Conservation (phyloP, 805 yeast genomes). For the Saturnispora bothae region DNA sequence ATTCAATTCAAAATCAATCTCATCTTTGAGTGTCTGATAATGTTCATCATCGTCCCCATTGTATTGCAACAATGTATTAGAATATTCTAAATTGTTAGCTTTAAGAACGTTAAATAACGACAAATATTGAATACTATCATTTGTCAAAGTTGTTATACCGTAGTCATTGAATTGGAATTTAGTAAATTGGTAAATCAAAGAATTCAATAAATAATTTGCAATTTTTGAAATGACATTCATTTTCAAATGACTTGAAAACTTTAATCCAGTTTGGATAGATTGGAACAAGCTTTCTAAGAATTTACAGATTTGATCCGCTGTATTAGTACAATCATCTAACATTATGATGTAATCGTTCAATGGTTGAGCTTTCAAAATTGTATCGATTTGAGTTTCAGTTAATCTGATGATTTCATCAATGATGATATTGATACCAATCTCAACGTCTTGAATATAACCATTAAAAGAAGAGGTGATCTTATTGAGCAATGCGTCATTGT, state of each 20-base stretch:
- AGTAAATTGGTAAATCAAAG: slow-evolving; percentile 61
- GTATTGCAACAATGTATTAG: background rate
- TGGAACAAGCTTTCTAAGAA: slow-evolving; percentile 34
- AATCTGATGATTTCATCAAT: slow-evolving; percentile 47
- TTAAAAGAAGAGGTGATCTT: slow-evolving; percentile 18
- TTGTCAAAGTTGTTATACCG: slow-evolving; percentile 76
- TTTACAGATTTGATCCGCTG: slow-evolving; percentile 53
- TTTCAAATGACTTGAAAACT: slow-evolving; percentile 17
- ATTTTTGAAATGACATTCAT: slow-evolving; percentile 17
- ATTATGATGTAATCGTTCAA: slow-evolving; percentile 48
- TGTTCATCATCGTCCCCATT: slow-evolving; percentile 2
- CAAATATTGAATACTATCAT: slow-evolving; percentile 73
- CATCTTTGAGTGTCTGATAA: slow-evolving; percentile 1
- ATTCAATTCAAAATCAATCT: slow-evolving; percentile 34
- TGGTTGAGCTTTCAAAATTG: slow-evolving; percentile 47
- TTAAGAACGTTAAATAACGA: slow-evolving; percentile 19
- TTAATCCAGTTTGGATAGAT: slow-evolving; percentile 25
- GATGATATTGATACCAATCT: slow-evolving; percentile 54
- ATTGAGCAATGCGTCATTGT: slow-evolving; percentile 13
- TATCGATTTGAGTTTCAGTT: slow-evolving; percentile 39
- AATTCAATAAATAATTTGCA: slow-evolving; percentile 29
- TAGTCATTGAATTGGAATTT: slow-evolving; percentile 66
- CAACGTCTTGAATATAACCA: slow-evolving; percentile 28
- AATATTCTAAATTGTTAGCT: slow-evolving; percentile 2
- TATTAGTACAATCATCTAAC: slow-evolving; percentile 48